These are phyloP conservation scores for Suillus clintonianus DNA, from an alignment of 768 basidiomycete species.

Conservation along the genomic window DNA sequence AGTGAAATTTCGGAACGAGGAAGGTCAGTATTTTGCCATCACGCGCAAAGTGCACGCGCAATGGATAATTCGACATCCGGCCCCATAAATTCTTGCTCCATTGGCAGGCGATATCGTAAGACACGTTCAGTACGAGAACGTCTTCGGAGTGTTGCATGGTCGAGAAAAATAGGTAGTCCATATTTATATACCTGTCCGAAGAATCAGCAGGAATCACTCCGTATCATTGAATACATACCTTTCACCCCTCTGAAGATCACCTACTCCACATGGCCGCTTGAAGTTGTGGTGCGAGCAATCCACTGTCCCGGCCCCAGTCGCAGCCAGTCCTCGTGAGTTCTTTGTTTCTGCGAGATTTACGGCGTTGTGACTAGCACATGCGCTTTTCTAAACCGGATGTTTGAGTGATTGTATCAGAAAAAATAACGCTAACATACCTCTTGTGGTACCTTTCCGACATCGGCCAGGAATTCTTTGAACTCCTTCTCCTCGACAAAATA, in stretches of 20 bases:
- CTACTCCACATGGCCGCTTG: slow-evolving; percentile 11
- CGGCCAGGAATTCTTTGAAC: too few species aligned
- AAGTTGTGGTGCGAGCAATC: slow-evolving; percentile 9
- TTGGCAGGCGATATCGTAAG: slow-evolving; percentile 8
- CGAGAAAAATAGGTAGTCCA: slow-evolving; percentile 5
- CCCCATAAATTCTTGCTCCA: slow-evolving; percentile 30
- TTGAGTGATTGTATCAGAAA: too few species aligned
- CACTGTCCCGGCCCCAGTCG: background rate
- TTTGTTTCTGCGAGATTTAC: background rate
- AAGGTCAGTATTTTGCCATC: background rate
- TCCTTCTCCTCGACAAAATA: too few species aligned
- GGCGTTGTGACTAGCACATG: background rate
- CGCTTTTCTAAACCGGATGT: background rate
- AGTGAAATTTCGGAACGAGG: slow-evolving; percentile 11
- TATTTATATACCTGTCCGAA: background rate
- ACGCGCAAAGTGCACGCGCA: background rate
- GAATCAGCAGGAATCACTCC: slow-evolving; percentile 10
- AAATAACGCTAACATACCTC: too few species aligned
- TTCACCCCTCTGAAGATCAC: slow-evolving; percentile 19
- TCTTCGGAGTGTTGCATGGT: background rate
- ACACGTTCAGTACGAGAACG: background rate
- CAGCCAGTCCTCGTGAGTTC: background rate
- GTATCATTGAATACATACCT: slow-evolving; percentile 17
- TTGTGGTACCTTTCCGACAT: too few species aligned
- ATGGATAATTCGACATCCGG: slow-evolving; percentile 10